phyloP scores from a whole-genome alignment of 2,329 filamentous ascomycete genomes.

The Cladosporium sp. region DNA sequence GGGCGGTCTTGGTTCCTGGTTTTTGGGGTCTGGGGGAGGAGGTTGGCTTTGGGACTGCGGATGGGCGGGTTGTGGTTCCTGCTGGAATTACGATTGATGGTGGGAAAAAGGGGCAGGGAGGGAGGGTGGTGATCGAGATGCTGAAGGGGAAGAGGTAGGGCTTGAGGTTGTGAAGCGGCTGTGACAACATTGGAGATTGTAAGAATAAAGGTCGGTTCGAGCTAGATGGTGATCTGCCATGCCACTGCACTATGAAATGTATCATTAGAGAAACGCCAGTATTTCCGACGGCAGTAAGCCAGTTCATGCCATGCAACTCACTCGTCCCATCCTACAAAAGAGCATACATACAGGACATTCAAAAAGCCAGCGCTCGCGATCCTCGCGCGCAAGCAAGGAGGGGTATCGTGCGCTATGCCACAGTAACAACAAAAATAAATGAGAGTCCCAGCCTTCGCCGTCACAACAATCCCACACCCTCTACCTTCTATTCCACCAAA shows the following conservation, averaged over 20 bases:
- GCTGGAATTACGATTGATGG: constrained; percentile 19
- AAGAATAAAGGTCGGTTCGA: no score
- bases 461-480: background rate
- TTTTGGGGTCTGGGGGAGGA: background rate
- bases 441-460: no score
- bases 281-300: no score
- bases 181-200: no score
- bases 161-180: background rate
- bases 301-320: no score
- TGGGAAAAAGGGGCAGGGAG: constrained; percentile 17
- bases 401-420: constrained; percentile 10
- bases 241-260: no score
- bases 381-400: background rate
- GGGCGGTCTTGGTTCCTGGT: background rate
- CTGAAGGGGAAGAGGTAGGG: constrained; percentile 5
- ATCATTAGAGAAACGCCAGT: no score
- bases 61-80: constrained; percentile 17
- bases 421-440: background rate
- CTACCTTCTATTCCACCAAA: background rate
- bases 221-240: no score
- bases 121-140: constrained; percentile 14
- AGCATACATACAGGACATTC: no score
- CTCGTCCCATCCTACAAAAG: no score
- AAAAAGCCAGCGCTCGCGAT: no score
- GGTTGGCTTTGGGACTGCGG: constrained; percentile 16